phyloP scores from a whole-genome alignment of 2,329 filamentous ascomycete genomes.

The Endoconidiophora polonica region DNA sequence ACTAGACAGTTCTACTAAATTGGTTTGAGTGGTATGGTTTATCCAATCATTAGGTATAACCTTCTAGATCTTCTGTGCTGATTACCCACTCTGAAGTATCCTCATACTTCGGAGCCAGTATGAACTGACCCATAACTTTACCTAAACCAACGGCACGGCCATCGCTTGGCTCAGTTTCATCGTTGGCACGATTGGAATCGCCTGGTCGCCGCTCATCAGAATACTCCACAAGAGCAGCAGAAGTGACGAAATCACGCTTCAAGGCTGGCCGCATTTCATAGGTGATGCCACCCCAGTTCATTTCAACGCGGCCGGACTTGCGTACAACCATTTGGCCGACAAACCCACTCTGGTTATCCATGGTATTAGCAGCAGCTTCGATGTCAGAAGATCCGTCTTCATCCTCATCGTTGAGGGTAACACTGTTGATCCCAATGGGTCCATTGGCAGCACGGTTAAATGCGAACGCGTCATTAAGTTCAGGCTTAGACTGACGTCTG shows the following conservation, averaged over 20 bases:
- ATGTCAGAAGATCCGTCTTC: slow-evolving; percentile 15
- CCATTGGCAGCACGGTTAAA: slow-evolving; percentile 13
- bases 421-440: background rate
- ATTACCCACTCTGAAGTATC: slow-evolving; percentile 40
- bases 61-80: slow-evolving; percentile 20
- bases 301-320: slow-evolving; percentile 43
- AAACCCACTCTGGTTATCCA: slow-evolving; percentile 36
- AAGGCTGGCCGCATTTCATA: slow-evolving; percentile 35
- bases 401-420: slow-evolving; percentile 25
- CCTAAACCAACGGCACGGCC: slow-evolving; percentile 35
- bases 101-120: slow-evolving; percentile 40
- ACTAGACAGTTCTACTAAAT: too few species aligned
- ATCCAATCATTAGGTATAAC: background rate
- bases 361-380: slow-evolving; percentile 21
- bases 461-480: slow-evolving; percentile 12
- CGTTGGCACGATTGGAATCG: slow-evolving; percentile 20
- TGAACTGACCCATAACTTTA: slow-evolving; percentile 44
- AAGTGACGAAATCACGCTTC: slow-evolving; percentile 39
- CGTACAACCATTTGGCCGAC: slow-evolving; percentile 44
- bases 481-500: slow-evolving; percentile 4
- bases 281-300: slow-evolving; percentile 44
- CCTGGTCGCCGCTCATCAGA: slow-evolving; percentile 30
- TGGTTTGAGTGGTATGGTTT: too few species aligned
- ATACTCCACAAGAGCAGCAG: slow-evolving; percentile 42
- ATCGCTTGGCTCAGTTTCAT: slow-evolving; percentile 27